Evolutionary conservation across 2,329 filamentous ascomycete species (phyloP).

Genomic region (Septoria petroselini): DNA sequence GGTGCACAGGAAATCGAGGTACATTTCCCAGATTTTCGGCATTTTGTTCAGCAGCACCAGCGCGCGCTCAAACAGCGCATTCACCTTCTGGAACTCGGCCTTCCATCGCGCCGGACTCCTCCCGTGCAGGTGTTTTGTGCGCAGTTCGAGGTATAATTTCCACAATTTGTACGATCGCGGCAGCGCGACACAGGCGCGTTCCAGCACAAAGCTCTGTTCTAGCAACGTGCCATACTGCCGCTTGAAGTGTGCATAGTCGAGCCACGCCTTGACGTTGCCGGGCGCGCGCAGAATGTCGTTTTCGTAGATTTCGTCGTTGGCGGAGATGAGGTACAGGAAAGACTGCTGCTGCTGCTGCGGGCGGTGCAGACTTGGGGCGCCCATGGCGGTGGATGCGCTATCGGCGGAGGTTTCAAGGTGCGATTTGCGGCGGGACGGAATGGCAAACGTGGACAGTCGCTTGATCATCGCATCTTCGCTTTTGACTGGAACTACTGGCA

Average conservation of each 20-base stretch:
- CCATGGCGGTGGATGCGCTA: constrained; percentile 12
- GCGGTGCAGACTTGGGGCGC: constrained; percentile 14
- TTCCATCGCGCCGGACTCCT: constrained; percentile 79
- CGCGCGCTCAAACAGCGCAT: constrained; percentile 87
- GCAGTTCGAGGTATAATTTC: constrained; percentile 92
- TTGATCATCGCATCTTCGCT: constrained; percentile 7
- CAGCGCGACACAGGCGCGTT: constrained; percentile 83
- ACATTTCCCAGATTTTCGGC: constrained; percentile 98
- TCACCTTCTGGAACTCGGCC: constrained; percentile 86
- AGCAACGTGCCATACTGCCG: constrained; percentile 76
- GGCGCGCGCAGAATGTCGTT: constrained; percentile 87
- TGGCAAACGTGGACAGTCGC: constrained; percentile 10
- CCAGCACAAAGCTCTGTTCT: constrained; percentile 84
- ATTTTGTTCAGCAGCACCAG: constrained; percentile 96
- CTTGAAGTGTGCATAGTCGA: constrained; percentile 91
- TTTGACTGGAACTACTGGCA: constrained; percentile 2
- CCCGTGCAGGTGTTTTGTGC: constrained; percentile 63
- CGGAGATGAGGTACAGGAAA: constrained; percentile 56
- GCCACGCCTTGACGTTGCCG: constrained; percentile 87
- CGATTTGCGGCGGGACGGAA: constrained; percentile 25
- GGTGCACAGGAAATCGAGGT: constrained; percentile 81
- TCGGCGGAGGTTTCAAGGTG: constrained; percentile 12
- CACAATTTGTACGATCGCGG: constrained; percentile 97
- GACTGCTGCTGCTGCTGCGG: constrained; percentile 24
- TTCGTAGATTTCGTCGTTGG: constrained; percentile 93